Evolutionary conservation across 139 green algal genomes (phyloP).

Genomic region (Tetratostichococcus sp.): DNA sequence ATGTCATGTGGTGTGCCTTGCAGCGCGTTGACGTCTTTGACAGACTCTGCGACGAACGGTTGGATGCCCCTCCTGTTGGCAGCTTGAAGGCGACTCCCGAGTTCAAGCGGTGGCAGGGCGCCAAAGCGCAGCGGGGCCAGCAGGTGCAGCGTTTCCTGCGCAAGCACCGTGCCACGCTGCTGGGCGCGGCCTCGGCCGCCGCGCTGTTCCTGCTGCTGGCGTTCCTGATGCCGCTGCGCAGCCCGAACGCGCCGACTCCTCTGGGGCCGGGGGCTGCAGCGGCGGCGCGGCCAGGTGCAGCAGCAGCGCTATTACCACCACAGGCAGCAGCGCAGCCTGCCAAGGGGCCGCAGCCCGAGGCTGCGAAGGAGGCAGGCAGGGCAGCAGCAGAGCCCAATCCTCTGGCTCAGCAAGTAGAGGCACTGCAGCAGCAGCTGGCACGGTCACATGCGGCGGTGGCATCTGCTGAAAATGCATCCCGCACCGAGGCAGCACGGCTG

Average conservation of each 20-base stretch:
- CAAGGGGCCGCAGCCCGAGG: no score
- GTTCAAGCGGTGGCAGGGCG: not conserved
- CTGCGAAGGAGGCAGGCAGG: not conserved
- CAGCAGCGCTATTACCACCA: no score
- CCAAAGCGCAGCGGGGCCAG: not conserved
- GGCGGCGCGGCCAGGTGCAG: no score
- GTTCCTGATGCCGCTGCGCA: not conserved
- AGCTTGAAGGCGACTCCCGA: not conserved
- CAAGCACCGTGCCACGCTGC: not conserved
- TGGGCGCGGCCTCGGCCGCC: not conserved
- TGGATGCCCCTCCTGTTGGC: not conserved
- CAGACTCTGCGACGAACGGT: no score
- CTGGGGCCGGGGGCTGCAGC: no score
- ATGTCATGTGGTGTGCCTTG: no score
- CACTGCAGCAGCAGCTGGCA: not conserved
- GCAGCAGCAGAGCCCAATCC: not conserved
- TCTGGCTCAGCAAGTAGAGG: not conserved
- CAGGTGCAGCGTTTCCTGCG: not conserved
- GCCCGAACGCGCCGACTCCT: no score
- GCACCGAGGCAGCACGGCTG: not conserved
- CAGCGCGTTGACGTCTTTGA: no score
- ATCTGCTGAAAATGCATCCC: not conserved
- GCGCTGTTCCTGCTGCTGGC: not conserved
- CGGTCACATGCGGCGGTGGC: not conserved
- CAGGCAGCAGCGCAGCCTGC: no score